Evolutionary conservation across 768 basidiomycete species (phyloP).

Genomic region (Mycena chlorophos): DNA sequence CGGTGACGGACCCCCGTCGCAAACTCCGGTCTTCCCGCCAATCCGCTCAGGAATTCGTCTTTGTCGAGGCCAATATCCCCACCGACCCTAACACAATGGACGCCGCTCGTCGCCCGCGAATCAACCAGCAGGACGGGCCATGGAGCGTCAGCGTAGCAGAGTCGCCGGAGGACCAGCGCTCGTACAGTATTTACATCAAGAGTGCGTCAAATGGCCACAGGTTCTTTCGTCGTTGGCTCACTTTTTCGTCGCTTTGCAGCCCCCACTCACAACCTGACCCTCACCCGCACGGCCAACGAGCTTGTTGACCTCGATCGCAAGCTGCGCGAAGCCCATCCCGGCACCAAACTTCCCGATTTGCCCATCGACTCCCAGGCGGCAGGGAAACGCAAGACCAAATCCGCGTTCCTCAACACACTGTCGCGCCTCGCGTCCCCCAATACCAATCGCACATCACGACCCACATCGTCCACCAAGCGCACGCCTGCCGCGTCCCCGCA

Average conservation of each 20-base stretch:
- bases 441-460: slow-evolving; percentile 49
- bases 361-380: slow-evolving; percentile 60
- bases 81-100: slow-evolving; percentile 44
- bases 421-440: slow-evolving; percentile 79
- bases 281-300: slow-evolving; percentile 75
- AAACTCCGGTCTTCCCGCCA: slow-evolving; percentile 12
- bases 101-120: slow-evolving; percentile 51
- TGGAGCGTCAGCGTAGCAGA: slow-evolving; percentile 91
- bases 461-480: slow-evolving; percentile 36
- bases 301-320: slow-evolving; percentile 81
- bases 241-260: slow-evolving; percentile 47
- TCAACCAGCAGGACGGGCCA: slow-evolving; percentile 76
- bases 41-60: slow-evolving; percentile 19
- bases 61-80: slow-evolving; percentile 43
- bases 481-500: slow-evolving; percentile 54
- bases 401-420: slow-evolving; percentile 82
- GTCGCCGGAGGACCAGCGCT: slow-evolving; percentile 69
- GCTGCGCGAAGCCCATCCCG: slow-evolving; percentile 65
- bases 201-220: slow-evolving; percentile 54
- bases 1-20: slow-evolving; percentile 19
- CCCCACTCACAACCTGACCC: slow-evolving; percentile 86
- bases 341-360: slow-evolving; percentile 56
- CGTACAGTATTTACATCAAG: slow-evolving; percentile 87
- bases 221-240: slow-evolving; percentile 3
- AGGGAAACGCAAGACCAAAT: slow-evolving; percentile 63